These are phyloP conservation scores for Candida dubliniensis DNA, from an alignment of 1,139 yeast species.

Conservation along the genomic window DNA sequence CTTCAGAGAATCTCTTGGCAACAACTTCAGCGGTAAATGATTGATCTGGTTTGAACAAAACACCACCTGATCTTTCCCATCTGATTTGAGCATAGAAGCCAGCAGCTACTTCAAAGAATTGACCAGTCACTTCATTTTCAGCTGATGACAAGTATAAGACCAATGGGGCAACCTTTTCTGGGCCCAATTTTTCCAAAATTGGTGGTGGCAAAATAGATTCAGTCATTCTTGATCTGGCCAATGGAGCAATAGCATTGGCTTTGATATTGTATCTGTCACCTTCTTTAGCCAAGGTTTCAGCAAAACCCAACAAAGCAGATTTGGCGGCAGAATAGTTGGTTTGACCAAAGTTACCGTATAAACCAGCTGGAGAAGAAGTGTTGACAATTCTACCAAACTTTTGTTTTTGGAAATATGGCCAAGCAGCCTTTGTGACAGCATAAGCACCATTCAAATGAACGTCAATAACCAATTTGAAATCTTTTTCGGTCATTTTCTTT, in stretches of 20 bases:
- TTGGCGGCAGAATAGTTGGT: constrained; percentile 95
- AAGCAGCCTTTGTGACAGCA: constrained; percentile 84
- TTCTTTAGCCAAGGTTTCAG: constrained; percentile 94
- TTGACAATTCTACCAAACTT: constrained; percentile 84
- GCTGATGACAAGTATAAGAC: constrained; percentile 81
- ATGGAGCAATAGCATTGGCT: constrained; percentile 88
- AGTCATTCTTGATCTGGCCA: constrained; percentile 96
- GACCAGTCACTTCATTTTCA: constrained; percentile 58
- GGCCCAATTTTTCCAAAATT: constrained; percentile 73
- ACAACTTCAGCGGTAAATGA: constrained; percentile 85
- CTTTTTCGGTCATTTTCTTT: constrained; percentile 80
- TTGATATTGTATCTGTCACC: constrained; percentile 81
- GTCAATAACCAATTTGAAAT: constrained; percentile 75
- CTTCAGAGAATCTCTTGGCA: constrained; percentile 63
- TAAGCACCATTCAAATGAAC: constrained; percentile 91
- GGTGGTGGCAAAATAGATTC: constrained; percentile 87
- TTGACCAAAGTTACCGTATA: constrained; percentile 96
- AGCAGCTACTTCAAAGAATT: constrained; percentile 90
- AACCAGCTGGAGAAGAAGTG: constrained; percentile 95
- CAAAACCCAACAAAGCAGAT: constrained; percentile 83
- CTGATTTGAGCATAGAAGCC: constrained; percentile 90
- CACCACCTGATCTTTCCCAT: constrained; percentile 94
- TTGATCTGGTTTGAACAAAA: constrained; percentile 74
- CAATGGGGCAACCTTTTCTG: constrained; percentile 88
- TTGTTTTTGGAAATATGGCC: constrained; percentile 88